Evolutionary conservation across 1,139 yeast species (phyloP), one percentile per base, ranked within the genome.

Genomic region (Lodderomyces margitis): DNA sequence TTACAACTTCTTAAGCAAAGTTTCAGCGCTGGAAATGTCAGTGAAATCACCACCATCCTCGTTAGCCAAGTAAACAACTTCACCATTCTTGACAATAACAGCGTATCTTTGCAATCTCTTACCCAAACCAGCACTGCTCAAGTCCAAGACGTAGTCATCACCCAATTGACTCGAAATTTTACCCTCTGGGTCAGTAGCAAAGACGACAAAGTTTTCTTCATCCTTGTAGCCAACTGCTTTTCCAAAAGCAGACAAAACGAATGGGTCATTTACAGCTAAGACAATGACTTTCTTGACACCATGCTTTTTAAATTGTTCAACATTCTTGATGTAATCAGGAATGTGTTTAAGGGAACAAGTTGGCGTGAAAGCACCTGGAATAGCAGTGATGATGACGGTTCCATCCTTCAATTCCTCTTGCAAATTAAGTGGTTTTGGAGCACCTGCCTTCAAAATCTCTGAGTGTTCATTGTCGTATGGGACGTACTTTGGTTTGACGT

Each of bases 361-460:
- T 51, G 95, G 95, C 30, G 96, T 86, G 74, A 87, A 88, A 19
- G 96, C 95, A 50, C 95, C 95, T 47, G 96, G 96, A 21, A 87
- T 95, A 44, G 87, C 77, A 33, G 91, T 87, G 54, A 87, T 71
- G 34, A 86, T 80, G 36, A 86, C 75, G 51, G 74, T 78, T 61
- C 75, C 75, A 50, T 73, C 75, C 62, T 70, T 54, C 62, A 67
- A 63, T 51, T 74, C 68, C 57, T 69, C 68, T 46, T 70, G 68
- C 46, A 81, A 68, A 53, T 80, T 75, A 48, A 74, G 69, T 25
- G 64, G 65, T 33, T 64, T 57, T 37, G 89, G 89, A 38, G 64
- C 63, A 38, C 80, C 77, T 56, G 85, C 78, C 21, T 82, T 72
- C 43, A 68, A 60, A 37, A 78, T 58, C 30, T 56, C 68, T 5